Base-by-base conservation (phyloP, 352 stramenopile genomes). In the Pseudoperonospora humuli region DNA sequence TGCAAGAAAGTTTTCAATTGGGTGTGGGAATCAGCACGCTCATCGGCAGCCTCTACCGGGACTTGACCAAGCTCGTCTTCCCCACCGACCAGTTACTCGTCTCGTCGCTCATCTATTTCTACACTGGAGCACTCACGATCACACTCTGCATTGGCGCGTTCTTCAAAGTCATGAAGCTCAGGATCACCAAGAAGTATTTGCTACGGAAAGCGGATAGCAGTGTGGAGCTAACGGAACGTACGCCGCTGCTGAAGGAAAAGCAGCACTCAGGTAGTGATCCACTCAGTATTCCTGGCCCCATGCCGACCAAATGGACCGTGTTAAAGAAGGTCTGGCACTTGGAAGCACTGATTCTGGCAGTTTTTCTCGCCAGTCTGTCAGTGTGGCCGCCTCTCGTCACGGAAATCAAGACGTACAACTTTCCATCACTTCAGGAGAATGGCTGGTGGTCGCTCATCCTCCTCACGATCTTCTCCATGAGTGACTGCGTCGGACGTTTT, bases 31-130 rank as follows among this genome's bases (percentile, higher is more conserved):
- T 93, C 13, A 89, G 73, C 48, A 84, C 80, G 34, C 61, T 93
- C 28, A 86, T 90, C 26, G 77, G 77, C 18, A 89, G 75, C 48
- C 41, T 93, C 36, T 93, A 90, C 53, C 69, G 80, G 18, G 77
- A 88, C 43, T 11, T 89, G 6, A 93, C 80, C 56, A 93, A 93
- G 57, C 50, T 87, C 32, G 56, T 84, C 24, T 93, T 90, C 54
- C 73, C 77, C 0, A 38, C 51, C 0, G 48, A 86, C 20, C 31
- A 78, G 27, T 39, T 90, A 35, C 54, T 93, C 26, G 39, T 58
- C 3, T 89, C 74, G 31, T 86, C 75, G 26, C 62, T 86, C 26
- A 78, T 89, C 31, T 93, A 89, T 66, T 90, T 90, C 52, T 90
- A 90, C 50, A 79, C 68, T 0, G 81, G 81, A 25, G 81, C 75